A percentile compares a stretch with the other conserved stretches of the same genome.
These are phyloP conservation scores for Cladosporium cucumerinum DNA, from an alignment of 2,329 filamentous ascomycete species.

Conservation along the genomic window DNA sequence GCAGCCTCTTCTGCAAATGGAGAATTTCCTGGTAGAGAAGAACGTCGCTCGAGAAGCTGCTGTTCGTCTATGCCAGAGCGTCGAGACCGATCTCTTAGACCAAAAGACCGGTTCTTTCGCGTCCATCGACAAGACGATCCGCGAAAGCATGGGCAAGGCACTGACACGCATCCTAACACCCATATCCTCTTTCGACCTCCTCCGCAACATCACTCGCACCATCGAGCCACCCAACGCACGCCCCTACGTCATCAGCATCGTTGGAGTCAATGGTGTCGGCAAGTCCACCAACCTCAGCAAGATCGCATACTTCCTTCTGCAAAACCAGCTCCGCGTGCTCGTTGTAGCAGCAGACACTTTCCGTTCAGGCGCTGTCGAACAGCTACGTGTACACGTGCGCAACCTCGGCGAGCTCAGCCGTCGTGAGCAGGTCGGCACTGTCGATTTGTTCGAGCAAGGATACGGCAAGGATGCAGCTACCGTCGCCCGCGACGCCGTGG, in stretches of 20 bases:
- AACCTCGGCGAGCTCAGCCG: conserved; percentile 86
- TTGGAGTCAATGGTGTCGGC: conserved; percentile 96
- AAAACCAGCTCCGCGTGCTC: conserved; percentile 94
- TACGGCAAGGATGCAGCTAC: conserved; percentile 97
- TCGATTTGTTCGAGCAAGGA: conserved; percentile 93
- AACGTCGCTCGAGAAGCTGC: conserved; percentile 96
- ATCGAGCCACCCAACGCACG: conserved; percentile 64
- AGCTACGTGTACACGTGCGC: conserved; percentile 89
- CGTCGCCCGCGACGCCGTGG: conserved; percentile 91
- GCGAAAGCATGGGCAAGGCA: conserved; percentile 84
- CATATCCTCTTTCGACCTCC: conserved; percentile 87
- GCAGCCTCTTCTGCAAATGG: conserved; percentile 92
- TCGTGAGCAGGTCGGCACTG: conserved; percentile 73
- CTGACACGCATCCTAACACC: conserved; percentile 94
- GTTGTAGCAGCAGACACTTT: conserved; percentile 96
- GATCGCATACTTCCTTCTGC: conserved; percentile 94
- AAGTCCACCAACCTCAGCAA: conserved; percentile 98
- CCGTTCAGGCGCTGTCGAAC: conserved; percentile 93
- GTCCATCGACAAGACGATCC: conserved; percentile 70
- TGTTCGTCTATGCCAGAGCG: conserved; percentile 82
- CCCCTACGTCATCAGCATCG: conserved; percentile 96
- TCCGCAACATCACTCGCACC: conserved; percentile 83
- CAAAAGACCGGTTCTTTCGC: conserved; percentile 92
- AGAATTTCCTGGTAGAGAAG: conserved; percentile 89
- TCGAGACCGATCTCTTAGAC: conserved; percentile 84